Evolutionary conservation across 2,329 filamentous ascomycete genomes (phyloP).

Genomic region (Epichloe gansuensis): DNA sequence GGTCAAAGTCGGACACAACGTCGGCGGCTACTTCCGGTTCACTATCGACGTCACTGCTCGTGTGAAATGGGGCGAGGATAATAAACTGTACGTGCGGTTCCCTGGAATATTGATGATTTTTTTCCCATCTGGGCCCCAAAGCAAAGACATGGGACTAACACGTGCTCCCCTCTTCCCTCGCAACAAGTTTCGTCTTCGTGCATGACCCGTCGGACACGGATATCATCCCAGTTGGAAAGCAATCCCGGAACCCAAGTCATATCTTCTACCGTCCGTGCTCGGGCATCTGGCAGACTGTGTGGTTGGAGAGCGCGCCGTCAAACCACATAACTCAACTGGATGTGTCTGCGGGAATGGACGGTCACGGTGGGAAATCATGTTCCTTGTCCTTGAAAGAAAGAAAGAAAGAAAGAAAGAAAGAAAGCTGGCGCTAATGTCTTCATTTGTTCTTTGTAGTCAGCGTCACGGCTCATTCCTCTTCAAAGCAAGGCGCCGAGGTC

Average conservation of each 20-base stretch:
- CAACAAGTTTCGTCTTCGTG: conserved; percentile 46
- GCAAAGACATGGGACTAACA: not conserved
- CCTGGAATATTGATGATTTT: not conserved
- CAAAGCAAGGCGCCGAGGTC: conserved; percentile 21
- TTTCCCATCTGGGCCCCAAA: not conserved
- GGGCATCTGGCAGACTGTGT: conserved; percentile 65
- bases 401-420: too few relatives aligned
- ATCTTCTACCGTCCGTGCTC: conserved; percentile 65
- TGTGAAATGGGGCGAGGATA: conserved; percentile 28
- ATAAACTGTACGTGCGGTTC: conserved; percentile 36
- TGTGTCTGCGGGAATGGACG: conserved; percentile 43
- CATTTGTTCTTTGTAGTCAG: conserved; percentile 29
- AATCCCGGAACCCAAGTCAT: conserved; percentile 41
- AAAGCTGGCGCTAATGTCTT: not conserved
- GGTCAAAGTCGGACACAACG: conserved; percentile 36
- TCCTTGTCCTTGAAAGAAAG: not conserved
- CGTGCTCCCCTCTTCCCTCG: too few relatives aligned
- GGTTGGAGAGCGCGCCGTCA: conserved; percentile 51
- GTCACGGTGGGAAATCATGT: conserved; percentile 27
- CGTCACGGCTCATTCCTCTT: conserved; percentile 39
- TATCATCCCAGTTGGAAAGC: conserved; percentile 56
- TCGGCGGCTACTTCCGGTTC: conserved; percentile 52
- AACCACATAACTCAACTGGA: conserved; percentile 48
- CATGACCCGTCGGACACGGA: conserved; percentile 53
- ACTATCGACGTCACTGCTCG: conserved; percentile 43